Evolutionary conservation across 306 rosid genomes (phyloP).

Genomic region (Glycine tomentella): DNA sequence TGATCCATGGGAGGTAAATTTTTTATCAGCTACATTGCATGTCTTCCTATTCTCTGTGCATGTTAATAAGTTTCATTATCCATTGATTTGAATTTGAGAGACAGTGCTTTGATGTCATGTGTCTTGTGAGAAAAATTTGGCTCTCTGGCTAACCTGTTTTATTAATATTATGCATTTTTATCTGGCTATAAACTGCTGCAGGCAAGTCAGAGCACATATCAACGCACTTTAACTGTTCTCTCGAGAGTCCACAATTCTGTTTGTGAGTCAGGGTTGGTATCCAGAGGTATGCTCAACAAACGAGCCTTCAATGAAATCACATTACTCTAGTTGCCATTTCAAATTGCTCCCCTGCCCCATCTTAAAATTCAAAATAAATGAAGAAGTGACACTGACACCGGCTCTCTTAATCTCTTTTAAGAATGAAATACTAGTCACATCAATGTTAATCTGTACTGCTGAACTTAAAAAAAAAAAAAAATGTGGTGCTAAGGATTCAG

Average conservation of each 20-base stretch:
- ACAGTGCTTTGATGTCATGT: not conserved
- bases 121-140: not conserved
- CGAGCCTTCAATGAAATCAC: constrained; percentile 16
- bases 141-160: constrained; percentile 9
- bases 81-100: constrained; percentile 15
- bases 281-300: constrained; percentile 59
- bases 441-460: constrained; percentile 15
- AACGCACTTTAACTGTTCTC: constrained; percentile 72
- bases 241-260: constrained; percentile 69
- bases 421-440: not conserved
- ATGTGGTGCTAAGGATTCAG: not conserved
- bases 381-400: too few species aligned
- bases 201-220: constrained; percentile 80
- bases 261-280: constrained; percentile 58
- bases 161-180: constrained; percentile 34
- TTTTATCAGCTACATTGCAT: constrained; percentile 4
- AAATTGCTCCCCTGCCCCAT: not conserved
- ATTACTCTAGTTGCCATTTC: constrained; percentile 2
- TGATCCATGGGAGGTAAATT: constrained; percentile 94
- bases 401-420: too few species aligned
- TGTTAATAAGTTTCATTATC: constrained; percentile 21
- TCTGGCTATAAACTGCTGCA: constrained; percentile 47
- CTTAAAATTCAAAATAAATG: too few species aligned
- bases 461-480: not conserved
- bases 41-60: constrained; percentile 1